These are phyloP conservation scores for Lolium multiflorum DNA, from an alignment of 176 grass and related monocot species.

Conservation along the genomic window DNA sequence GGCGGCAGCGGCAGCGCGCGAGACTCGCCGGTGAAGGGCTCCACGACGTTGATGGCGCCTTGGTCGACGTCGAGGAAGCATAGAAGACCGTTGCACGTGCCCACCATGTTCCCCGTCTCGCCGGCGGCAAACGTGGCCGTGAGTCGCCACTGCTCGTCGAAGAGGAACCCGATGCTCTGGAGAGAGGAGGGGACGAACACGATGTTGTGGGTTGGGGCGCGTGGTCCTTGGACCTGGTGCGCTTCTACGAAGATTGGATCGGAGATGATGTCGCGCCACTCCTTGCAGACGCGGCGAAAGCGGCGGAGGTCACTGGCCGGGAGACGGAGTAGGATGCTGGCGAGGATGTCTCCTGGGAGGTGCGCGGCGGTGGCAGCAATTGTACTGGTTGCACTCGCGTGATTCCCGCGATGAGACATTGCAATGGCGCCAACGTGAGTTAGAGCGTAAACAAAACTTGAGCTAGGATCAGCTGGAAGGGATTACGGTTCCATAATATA, in stretches of 20 bases:
- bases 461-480: too few relatives aligned
- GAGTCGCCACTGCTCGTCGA: slow-evolving; percentile 4
- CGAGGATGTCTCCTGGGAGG: not conserved
- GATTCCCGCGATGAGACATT: too few relatives aligned
- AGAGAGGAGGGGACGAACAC: not conserved
- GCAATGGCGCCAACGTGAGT: too few relatives aligned
- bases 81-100: not conserved
- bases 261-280: not conserved
- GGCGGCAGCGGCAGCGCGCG: not conserved
- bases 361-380: not conserved
- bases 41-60: not conserved
- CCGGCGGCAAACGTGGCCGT: not conserved
- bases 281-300: too few relatives aligned
- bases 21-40: not conserved
- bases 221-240: too few relatives aligned
- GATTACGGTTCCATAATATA: too few relatives aligned
- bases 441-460: too few relatives aligned
- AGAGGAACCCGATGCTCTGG: not conserved
- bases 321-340: not conserved
- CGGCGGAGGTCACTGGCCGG: too few relatives aligned
- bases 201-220: too few relatives aligned
- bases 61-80: not conserved
- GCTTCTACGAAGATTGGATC: not conserved
- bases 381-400: too few relatives aligned
- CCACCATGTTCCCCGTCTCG: not conserved